Evolutionary conservation across 345 rosid species (phyloP).

Genomic region (Eucalyptus victrix): DNA sequence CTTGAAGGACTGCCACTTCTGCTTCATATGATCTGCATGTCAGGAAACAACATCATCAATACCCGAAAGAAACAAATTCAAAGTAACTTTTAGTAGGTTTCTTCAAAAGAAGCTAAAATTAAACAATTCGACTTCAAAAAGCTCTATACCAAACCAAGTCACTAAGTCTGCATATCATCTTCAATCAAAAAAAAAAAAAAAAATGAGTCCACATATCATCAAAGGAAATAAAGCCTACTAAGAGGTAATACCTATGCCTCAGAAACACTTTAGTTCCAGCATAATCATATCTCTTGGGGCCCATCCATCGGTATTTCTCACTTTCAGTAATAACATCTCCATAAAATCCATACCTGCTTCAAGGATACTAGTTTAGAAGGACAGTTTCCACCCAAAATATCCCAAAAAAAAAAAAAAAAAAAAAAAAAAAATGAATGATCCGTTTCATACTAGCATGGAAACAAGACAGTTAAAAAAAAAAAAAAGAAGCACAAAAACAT

Average conservation of each 20-base stretch:
- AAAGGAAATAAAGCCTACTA: not conserved
- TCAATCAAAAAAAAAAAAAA: not conserved
- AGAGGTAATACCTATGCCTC: slow-evolving; percentile 52
- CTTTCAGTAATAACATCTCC: slow-evolving; percentile 94
- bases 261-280: slow-evolving; percentile 91
- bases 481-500: not conserved
- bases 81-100: not conserved
- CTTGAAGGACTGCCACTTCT: slow-evolving; percentile 62
- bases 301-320: slow-evolving; percentile 97
- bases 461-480: not conserved
- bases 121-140: not conserved
- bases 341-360: slow-evolving; percentile 77
- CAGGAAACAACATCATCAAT: not conserved
- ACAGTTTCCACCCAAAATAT: not conserved
- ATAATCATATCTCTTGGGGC: slow-evolving; percentile 92
- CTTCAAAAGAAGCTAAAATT: not conserved
- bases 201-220: not conserved
- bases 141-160: not conserved
- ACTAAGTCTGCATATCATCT: not conserved
- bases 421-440: not conserved
- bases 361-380: not conserved
- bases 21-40: slow-evolving; percentile 67
- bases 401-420: not conserved
- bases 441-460: not conserved
- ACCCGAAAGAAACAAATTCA: not conserved